Evolutionary conservation across 1,284 basidiomycete species (phyloP), one percentile per base, ranked within the genome.

Genomic region (Peniophora sp.): DNA sequence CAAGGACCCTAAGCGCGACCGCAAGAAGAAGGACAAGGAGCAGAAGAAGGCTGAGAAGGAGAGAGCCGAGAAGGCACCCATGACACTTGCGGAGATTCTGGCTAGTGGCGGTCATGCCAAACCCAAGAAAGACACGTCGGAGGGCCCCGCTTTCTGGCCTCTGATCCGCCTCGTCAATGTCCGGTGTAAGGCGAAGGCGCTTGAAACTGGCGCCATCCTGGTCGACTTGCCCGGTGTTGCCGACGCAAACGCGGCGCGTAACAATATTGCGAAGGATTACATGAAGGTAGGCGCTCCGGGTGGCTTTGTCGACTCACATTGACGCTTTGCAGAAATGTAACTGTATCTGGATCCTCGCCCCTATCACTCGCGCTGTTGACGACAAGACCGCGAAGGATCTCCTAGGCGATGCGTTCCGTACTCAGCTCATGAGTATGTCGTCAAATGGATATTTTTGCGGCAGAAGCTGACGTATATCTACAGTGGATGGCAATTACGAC

Each of bases 201-300:
- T 83, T 22, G 71, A 74, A 10, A 79, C 76, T 2, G 79, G 81
- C 12, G 78, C 77, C 0, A 64, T 81, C 23, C 64, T 83, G 10
- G 79, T 82, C 17, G 80, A 83, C 59, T 63, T 84, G 50, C 81
- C 81, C 50, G 81, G 81, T 67, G 75, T 79, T 18, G 78, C 76
- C 9, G 81, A 83, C 58, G 74, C 76, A 9, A 81, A 81, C 56
- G 75, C 76, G 12, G 78, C 78, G 3, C 64, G 78, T 43, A 76
- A 75, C 58, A 73, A 68, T 47, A 79, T 81, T 47, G 77, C 78
- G 1, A 78, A 78, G 58, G 70, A 75, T 32, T 81, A 81, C 59
- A 77, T 81, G 77, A 80, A 81, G 61, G 37, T 41, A 15, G 8
- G 37, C 15, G 6, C 12, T 12, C 5, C 12, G 12, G 27, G 27